Evolutionary conservation across 257 asterid species (phyloP), one percentile per base, ranked within the genome.

Genomic region (Nicotiana obtusifolia): DNA sequence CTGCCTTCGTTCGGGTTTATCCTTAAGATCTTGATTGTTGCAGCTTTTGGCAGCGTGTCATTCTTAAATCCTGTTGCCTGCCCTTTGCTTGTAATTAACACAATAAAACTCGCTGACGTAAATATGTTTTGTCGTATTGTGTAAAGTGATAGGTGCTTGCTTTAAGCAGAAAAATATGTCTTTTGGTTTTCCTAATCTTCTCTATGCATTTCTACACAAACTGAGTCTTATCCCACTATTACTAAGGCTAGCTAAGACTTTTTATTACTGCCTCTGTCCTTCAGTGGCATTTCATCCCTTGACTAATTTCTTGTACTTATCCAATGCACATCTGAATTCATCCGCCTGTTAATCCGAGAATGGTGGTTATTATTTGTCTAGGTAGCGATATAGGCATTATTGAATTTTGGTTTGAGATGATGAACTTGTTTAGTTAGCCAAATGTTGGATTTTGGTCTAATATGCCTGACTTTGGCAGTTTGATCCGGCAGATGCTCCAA

Each of bases 401-500:
- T 62, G 33, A 67, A 44, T 41, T 75, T 77, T 76, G 59, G 59
- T 64, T 77, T 57, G 57, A 77, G 65, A 54, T 79, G 81, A 71
- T 77, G 64, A 26, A 56, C 54, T 78, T 41, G 28, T 33, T 65
- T 80, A 59, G 24, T 80, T 85, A 10, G 73, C 52, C 4, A 15
- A 44, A 33, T 64, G 24, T 65, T 85, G 77, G 81, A 77, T 59
- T 61, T 41, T 64, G 77, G 77, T 82, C 56, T 64, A 20, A 44
- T 30, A 80, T 81, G 49, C 79, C 59, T 31, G 78, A 59, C 67
- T 81, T 90, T 41, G 85, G 84, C 92, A 90, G 95, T 77, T 91
- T 86, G 95, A 93, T 87, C 93, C 83, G 81, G 85, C 66, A 41
- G 93, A 86, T 86, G 90, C 86, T 85, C 83, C 90, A 54, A 77